phyloP scores from a whole-genome alignment of 495 filamentous ascomycete species.

The Sordaria brevicollis region DNA sequence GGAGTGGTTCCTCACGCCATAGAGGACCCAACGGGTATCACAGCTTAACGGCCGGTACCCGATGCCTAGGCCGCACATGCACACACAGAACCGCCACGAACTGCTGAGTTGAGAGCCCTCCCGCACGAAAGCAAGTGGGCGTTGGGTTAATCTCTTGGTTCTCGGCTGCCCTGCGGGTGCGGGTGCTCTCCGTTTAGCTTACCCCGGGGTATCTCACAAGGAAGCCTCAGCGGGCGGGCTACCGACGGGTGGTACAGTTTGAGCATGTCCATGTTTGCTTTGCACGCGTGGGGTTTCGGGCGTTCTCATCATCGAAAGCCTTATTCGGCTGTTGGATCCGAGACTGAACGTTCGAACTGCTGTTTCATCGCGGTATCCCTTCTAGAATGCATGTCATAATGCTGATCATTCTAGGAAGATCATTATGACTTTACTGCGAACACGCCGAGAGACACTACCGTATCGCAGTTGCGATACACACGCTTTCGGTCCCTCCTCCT shows the following conservation, averaged over 20 bases:
- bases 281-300: background rate
- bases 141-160: background rate
- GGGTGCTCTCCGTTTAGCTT: background rate
- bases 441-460: background rate
- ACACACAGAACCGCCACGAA: background rate
- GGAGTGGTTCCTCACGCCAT: background rate
- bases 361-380: background rate
- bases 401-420: background rate
- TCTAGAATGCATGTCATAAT: background rate
- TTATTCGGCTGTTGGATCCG: background rate
- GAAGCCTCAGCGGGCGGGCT: background rate
- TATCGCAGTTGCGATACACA: background rate
- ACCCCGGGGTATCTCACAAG: background rate
- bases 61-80: background rate
- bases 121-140: background rate
- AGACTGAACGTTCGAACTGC: background rate
- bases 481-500: background rate
- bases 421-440: background rate
- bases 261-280: background rate
- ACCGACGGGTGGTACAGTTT: background rate
- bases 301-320: background rate
- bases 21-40: background rate
- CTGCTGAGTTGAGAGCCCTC: background rate
- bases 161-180: background rate
- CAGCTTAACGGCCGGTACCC: background rate